phyloP scores from a whole-genome alignment of 306 rosid species.

The Lathyrus tuberosus region DNA sequence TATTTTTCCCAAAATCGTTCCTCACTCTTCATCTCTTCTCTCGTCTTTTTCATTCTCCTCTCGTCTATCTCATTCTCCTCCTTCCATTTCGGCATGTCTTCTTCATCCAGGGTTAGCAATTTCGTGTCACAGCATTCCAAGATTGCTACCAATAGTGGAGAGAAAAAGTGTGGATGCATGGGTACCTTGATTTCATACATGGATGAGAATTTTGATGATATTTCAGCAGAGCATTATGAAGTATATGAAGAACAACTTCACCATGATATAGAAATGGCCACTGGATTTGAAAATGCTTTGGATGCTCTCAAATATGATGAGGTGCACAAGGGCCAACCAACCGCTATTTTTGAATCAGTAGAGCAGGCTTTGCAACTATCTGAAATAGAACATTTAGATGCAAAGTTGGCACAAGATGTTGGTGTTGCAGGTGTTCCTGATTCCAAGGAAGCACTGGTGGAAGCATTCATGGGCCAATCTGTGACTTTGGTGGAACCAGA shows the following conservation, averaged over 20 bases:
- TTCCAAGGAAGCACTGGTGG: neutral
- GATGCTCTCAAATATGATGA: conserved; percentile 35
- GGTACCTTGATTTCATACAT: too few relatives aligned
- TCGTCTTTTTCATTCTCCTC: too few relatives aligned
- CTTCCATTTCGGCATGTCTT: too few relatives aligned
- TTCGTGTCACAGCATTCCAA: too few relatives aligned
- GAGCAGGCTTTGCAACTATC: conserved; percentile 15
- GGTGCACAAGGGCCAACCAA: neutral
- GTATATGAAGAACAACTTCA: conserved; percentile 33
- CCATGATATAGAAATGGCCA: conserved; percentile 26
- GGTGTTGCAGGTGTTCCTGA: conserved; percentile 18
- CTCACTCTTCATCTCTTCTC: too few relatives aligned
- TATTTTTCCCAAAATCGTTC: too few relatives aligned
- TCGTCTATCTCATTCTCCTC: too few relatives aligned
- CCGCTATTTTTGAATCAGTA: conserved; percentile 18
- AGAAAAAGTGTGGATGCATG: too few relatives aligned
- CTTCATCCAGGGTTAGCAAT: too few relatives aligned
- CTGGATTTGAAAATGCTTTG: conserved; percentile 31
- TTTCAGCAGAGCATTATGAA: conserved; percentile 30
- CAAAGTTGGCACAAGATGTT: conserved; percentile 5
- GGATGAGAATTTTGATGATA: conserved; percentile 19
- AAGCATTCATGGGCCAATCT: neutral
- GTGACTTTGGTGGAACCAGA: conserved; percentile 3
- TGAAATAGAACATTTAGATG: conserved; percentile 17
- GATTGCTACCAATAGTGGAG: too few relatives aligned